A percentile compares a stretch with the other conserved stretches of the same genome.
phyloP scores from a whole-genome alignment of 73 alveolate species.

The Paramecium caudatum region DNA sequence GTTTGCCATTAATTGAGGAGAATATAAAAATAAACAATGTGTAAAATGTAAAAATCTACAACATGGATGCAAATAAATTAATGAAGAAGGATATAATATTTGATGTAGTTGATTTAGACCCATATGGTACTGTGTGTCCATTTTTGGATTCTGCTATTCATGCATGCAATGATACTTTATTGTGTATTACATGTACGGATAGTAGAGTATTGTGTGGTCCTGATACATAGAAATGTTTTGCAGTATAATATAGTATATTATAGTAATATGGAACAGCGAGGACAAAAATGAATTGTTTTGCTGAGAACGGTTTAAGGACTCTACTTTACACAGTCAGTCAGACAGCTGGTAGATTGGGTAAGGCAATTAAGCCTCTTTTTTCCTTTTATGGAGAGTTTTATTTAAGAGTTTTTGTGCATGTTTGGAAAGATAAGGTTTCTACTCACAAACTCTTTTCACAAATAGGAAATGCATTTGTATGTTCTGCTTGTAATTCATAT shows the following conservation, averaged over 20 bases:
- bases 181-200: conserved; percentile 96
- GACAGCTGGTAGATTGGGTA: conserved; percentile 90
- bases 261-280: conserved; percentile 93
- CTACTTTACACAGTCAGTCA: conserved; percentile 87
- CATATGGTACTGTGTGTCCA: conserved; percentile 97
- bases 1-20: conserved; percentile 90
- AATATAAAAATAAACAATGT: conserved; percentile 83
- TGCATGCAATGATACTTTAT: conserved; percentile 88
- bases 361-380: conserved; percentile 89
- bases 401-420: conserved; percentile 90
- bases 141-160: conserved; percentile 93
- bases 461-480: conserved; percentile 90
- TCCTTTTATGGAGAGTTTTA: conserved; percentile 94
- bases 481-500: conserved; percentile 87
- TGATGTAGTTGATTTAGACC: conserved; percentile 97
- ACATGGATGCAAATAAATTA: conserved; percentile 92
- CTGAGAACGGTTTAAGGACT: conserved; percentile 92
- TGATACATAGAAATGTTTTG: conserved; percentile 91
- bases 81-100: conserved; percentile 85
- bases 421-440: conserved; percentile 84
- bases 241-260: conserved; percentile 20
- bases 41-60: conserved; percentile 67
- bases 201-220: conserved; percentile 96
- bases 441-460: conserved; percentile 89
- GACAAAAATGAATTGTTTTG: conserved; percentile 86